Evolutionary conservation across 75 land plant genomes (phyloP).

Genomic region (Cryptomeria japonica): DNA sequence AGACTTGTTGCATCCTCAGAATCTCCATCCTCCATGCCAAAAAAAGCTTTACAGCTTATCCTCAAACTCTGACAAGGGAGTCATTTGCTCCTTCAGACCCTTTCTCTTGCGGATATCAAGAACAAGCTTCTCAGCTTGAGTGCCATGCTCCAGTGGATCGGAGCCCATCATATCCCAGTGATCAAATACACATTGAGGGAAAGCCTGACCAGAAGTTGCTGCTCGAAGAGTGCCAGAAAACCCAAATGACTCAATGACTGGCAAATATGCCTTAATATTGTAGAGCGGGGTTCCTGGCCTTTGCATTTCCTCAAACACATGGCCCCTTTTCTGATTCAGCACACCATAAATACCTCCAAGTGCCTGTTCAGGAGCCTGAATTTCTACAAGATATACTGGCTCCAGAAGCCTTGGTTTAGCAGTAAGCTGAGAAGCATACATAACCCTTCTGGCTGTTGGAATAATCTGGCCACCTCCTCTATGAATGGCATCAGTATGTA

Average conservation of each 20-base stretch:
- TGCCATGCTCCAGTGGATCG: constrained; percentile 47
- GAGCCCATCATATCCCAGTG: constrained; percentile 59
- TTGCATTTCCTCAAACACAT: constrained; percentile 62
- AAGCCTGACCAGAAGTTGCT: constrained; percentile 48
- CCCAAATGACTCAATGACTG: constrained; percentile 47
- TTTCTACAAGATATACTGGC: constrained; percentile 62
- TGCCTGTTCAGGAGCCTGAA: constrained; percentile 63
- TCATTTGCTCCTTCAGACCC: constrained; percentile 71
- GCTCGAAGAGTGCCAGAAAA: constrained; percentile 35
- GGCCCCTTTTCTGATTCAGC: constrained; percentile 57
- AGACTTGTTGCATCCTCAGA: neutral
- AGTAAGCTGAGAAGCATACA: constrained; percentile 59
- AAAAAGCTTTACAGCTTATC: constrained; percentile 43
- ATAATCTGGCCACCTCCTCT: constrained; percentile 66
- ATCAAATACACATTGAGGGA: constrained; percentile 45
- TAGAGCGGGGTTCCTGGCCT: constrained; percentile 54
- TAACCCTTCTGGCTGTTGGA: constrained; percentile 56
- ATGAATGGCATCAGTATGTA: constrained; percentile 68
- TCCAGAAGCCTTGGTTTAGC: constrained; percentile 61
- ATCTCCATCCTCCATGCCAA: neutral
- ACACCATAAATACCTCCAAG: constrained; percentile 63
- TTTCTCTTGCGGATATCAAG: constrained; percentile 60
- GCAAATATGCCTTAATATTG: constrained; percentile 46
- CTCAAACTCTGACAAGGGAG: constrained; percentile 60
- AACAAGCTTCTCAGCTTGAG: constrained; percentile 48